Conservation (phyloP, 176 grass and related monocot species). For the Metroxylon sagu region DNA sequence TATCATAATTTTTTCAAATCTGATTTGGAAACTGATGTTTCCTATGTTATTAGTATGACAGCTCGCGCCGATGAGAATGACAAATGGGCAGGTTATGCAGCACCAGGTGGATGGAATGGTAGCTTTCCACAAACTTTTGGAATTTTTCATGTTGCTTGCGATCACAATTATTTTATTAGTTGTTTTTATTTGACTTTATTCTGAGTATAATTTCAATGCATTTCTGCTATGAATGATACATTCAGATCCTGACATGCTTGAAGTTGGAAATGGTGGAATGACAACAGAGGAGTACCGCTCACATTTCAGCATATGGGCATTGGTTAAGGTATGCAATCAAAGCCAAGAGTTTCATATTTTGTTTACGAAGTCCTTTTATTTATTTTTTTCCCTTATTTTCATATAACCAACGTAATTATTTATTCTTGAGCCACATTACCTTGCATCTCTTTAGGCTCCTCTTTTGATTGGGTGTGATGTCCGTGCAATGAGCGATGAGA, state of each 20-base stretch:
- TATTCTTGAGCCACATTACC: neutral
- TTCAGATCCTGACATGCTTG: constrained; percentile 91
- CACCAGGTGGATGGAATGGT: constrained; percentile 58
- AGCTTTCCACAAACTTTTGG: neutral
- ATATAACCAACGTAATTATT: neutral
- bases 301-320: constrained; percentile 97
- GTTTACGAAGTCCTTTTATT: no score
- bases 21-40: constrained; percentile 1
- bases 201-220: neutral
- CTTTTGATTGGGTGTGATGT: constrained; percentile 89
- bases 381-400: constrained; percentile 13
- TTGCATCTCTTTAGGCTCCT: constrained; percentile 42
- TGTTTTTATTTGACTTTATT: neutral
- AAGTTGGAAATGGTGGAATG: constrained; percentile 95
- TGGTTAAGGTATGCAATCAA: constrained; percentile 46
- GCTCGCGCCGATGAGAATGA: constrained; percentile 79
- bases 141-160: neutral
- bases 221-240: neutral
- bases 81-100: constrained; percentile 76
- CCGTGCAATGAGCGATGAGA: constrained; percentile 61
- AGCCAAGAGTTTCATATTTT: neutral
- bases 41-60: constrained; percentile 49
- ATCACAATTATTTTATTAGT: neutral
- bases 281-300: constrained; percentile 70
- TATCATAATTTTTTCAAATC: neutral